Base-by-base conservation (phyloP, 352 stramenopile species). In the Pythium utonaiense region DNA sequence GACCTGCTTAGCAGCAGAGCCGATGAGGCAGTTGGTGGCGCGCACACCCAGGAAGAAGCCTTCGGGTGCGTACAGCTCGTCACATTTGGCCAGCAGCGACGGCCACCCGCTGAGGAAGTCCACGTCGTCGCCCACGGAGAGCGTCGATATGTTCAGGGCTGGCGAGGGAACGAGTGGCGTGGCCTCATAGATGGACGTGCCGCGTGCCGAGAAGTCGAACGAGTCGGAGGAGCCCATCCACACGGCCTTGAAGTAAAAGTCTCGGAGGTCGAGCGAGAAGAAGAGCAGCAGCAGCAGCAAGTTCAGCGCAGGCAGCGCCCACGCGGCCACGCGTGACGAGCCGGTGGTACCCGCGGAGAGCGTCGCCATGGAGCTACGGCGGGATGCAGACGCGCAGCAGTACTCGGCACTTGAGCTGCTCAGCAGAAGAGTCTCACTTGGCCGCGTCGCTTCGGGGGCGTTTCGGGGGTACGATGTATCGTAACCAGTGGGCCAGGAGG, bases 211-310 rank as follows among this genome's bases (percentile, higher is more conserved):
- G 55, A 77, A 76, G 8, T 50, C 47, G n/a, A 62, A 73, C 3
- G 59, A 57, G 21, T 68, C 57, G 28, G 42, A 33, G 6, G 71
- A 60, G 0, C 71, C 71, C 40, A 79, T 53, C 68, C 69, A 77
- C 19, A 62, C 40, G 17, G 57, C 31, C 50, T 79, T 79, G 62
- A 65, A 62, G 48, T 60, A 65, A 3, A 79, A 31, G 44, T 79
- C 71, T 33, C 54, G 61, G 9, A 79, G 12, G 22, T 79, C 68
- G 24, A 77, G 69, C n/a, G 53, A 31, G 49, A 70, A 67, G 57
- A 79, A 72, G 36, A 70, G 19, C 44, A 72, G 47, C 45, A 78
- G 55, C 38, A 40, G 31, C 13, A 42, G 10, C n/a, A 75, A 28
- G 22, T 73, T 52, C 8, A 75, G 34, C 34, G 45, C 42, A 28